phyloP scores from a whole-genome alignment of 495 filamentous ascomycete species.

The Aspergillus steynii region DNA sequence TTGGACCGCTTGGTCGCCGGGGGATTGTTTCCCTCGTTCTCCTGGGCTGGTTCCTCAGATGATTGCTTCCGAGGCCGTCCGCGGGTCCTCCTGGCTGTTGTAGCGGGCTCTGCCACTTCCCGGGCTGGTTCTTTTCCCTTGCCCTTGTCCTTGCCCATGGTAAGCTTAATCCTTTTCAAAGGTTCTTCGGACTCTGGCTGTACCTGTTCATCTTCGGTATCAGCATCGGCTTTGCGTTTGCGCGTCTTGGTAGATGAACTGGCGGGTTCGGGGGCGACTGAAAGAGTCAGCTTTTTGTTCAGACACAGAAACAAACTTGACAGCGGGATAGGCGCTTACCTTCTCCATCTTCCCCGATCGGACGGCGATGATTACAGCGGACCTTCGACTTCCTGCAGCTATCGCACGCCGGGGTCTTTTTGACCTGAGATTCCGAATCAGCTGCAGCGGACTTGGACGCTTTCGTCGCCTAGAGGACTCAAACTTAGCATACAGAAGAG shows the following conservation, averaged over 20 bases:
- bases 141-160: not conserved
- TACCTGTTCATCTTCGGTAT: not conserved
- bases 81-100: not conserved
- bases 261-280: not conserved
- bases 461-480: not conserved
- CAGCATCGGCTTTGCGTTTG: slow-evolving; percentile 4
- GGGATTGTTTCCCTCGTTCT: slow-evolving; percentile 1
- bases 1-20: slow-evolving; percentile 1
- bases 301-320: not conserved
- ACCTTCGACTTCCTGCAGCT: slow-evolving; percentile 18
- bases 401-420: slow-evolving; percentile 12
- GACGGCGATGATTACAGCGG: slow-evolving; percentile 19
- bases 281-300: not conserved
- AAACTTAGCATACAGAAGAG: not conserved
- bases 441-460: not conserved
- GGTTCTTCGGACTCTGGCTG: not conserved
- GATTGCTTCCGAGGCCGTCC: not conserved
- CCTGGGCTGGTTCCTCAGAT: not conserved
- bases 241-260: not conserved
- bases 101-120: not conserved
- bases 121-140: not conserved
- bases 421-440: too few relatives aligned
- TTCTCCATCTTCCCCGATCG: not conserved
- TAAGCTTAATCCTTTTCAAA: not conserved
- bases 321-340: not conserved